Evolutionary conservation across 1,284 basidiomycete species (phyloP).

Genomic region (Earliella scabrosa): DNA sequence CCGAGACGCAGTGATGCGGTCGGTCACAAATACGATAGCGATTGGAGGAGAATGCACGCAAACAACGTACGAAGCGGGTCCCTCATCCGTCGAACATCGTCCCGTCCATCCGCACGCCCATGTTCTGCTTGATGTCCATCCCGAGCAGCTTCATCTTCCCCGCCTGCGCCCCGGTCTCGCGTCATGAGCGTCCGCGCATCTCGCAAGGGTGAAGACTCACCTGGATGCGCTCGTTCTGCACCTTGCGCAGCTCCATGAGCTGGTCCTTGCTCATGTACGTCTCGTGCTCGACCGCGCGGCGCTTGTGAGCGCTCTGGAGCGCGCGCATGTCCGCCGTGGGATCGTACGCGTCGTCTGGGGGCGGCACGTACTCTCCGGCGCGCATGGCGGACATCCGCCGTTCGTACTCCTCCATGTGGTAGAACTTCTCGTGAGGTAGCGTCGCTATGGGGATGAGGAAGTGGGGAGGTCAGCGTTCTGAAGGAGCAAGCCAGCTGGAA

Average conservation of each 20-base stretch:
- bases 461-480: no score
- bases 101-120: constrained; percentile 84
- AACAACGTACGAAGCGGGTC: neutral
- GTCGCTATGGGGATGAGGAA: no score
- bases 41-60: neutral
- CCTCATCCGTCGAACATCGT: constrained; percentile 49
- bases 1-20: neutral
- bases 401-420: constrained; percentile 83
- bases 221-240: constrained; percentile 83
- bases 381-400: constrained; percentile 81
- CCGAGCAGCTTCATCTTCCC: constrained; percentile 84
- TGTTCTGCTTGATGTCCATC: constrained; percentile 79
- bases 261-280: constrained; percentile 79
- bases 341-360: constrained; percentile 73
- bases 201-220: constrained; percentile 49
- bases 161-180: no score
- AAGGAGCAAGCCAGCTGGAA: neutral
- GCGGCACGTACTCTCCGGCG: constrained; percentile 76
- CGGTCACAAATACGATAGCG: neutral
- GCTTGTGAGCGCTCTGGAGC: constrained; percentile 68
- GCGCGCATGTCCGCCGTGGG: constrained; percentile 80
- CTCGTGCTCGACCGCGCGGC: constrained; percentile 62
- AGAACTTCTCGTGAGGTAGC: constrained; percentile 90
- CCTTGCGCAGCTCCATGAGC: constrained; percentile 75
- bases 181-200: no score